A percentile compares a stretch with the other conserved stretches of the same genome.
phyloP scores from a whole-genome alignment of 1,284 basidiomycete species.

The Grifola frondosa region DNA sequence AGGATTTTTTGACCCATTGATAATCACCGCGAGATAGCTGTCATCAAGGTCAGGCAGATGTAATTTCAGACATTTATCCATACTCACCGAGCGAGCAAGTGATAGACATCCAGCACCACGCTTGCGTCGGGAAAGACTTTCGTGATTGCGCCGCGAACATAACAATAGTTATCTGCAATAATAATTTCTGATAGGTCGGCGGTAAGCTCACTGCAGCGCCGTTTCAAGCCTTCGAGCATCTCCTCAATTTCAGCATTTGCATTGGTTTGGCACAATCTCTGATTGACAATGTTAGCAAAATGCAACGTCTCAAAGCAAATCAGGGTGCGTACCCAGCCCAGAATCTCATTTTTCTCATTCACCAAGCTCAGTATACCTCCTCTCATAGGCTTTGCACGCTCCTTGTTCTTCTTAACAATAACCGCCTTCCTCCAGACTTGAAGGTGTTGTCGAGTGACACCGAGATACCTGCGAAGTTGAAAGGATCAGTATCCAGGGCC shows the following conservation, averaged over 20 bases:
- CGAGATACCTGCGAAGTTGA: slow-evolving; percentile 1
- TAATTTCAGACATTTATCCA: background rate
- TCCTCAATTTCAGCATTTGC: slow-evolving; percentile 17
- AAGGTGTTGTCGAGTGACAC: slow-evolving; percentile 6
- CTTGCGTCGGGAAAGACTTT: slow-evolving; percentile 6
- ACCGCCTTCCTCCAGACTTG: slow-evolving; percentile 3
- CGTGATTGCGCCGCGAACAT: slow-evolving; percentile 14
- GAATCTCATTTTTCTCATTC: background rate
- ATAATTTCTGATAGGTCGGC: slow-evolving; percentile 16
- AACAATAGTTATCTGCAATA: slow-evolving; percentile 27
- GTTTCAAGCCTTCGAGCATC: slow-evolving; percentile 17
- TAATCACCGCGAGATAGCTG: slow-evolving; percentile 1
- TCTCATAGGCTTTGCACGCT: background rate
- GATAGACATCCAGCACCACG: slow-evolving; percentile 16
- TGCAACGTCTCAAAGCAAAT: too few relatives aligned
- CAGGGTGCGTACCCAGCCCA: slow-evolving; percentile 4
- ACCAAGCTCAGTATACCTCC: slow-evolving; percentile 1
- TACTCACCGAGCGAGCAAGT: slow-evolving; percentile 19
- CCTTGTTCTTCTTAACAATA: background rate
- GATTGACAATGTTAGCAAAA: too few relatives aligned
- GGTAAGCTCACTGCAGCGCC: slow-evolving; percentile 9
- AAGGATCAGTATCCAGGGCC: too few relatives aligned
- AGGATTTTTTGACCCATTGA: slow-evolving; percentile 7
- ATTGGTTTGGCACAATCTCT: slow-evolving; percentile 7
- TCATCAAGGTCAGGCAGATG: background rate